Conservation (phyloP, 169 alveolate species). For the Plasmodium adleri region DNA sequence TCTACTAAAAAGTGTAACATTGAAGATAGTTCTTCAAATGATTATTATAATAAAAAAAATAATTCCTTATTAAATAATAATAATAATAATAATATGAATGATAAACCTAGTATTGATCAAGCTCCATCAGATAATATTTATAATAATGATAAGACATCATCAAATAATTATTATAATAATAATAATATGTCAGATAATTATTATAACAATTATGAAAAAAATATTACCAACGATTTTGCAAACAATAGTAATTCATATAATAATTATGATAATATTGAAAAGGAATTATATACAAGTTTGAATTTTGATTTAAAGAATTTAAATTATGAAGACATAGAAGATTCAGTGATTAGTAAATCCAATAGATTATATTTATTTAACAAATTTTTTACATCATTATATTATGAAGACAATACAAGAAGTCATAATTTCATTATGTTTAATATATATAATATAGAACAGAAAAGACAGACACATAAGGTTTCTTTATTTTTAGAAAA, state of each 20-base stretch:
- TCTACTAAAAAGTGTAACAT: too few relatives aligned
- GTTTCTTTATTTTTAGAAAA: conserved; percentile 52
- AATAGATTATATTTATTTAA: conserved; percentile 60
- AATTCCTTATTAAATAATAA: too few relatives aligned
- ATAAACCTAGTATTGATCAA: background rate
- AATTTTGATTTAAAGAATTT: conserved; percentile 34
- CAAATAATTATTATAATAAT: background rate
- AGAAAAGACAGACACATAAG: conserved; percentile 66
- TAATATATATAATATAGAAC: conserved; percentile 59
- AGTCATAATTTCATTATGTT: conserved; percentile 71
- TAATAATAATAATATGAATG: background rate
- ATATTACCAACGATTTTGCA: background rate
- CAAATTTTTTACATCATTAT: conserved; percentile 61
- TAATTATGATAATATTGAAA: background rate
- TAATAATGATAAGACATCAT: background rate
- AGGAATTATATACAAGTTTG: conserved; percentile 11
- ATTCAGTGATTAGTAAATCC: conserved; percentile 51
- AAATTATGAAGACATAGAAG: conserved; percentile 51
- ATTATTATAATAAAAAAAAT: too few relatives aligned
- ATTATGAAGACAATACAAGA: conserved; percentile 33
- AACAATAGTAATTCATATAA: background rate
- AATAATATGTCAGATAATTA: background rate
- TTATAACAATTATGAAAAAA: background rate
- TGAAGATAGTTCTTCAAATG: too few relatives aligned
- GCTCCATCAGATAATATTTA: background rate